A percentile compares a stretch with the other conserved stretches of the same genome.
These are phyloP conservation scores for Pascua sp. DNA, from an alignment of 1,284 basidiomycete genomes.

Conservation along the genomic window DNA sequence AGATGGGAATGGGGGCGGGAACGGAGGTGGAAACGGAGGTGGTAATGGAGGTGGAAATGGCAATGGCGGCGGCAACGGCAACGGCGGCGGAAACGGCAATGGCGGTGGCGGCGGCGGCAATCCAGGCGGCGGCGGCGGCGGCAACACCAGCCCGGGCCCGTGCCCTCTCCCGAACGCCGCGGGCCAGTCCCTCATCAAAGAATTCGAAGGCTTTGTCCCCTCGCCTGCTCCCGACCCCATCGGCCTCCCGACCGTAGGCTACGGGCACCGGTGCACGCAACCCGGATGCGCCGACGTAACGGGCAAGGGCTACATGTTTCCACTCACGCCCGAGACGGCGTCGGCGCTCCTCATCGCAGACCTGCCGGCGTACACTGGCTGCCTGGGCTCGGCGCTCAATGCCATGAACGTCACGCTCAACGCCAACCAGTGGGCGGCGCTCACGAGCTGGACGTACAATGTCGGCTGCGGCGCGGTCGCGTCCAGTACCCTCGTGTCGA, in stretches of 20 bases:
- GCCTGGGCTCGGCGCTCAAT: slow-evolving; percentile 5
- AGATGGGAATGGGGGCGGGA: too few relatives aligned
- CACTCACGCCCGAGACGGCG: slow-evolving; percentile 4
- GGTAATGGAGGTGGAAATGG: too few relatives aligned
- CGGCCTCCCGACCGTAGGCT: slow-evolving; percentile 14
- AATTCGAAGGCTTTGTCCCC: slow-evolving; percentile 9
- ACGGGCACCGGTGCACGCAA: slow-evolving; percentile 11
- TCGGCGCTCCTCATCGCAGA: slow-evolving; percentile 6
- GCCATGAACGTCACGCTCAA: slow-evolving; percentile 6
- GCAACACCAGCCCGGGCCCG: neutral
- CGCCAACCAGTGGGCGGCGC: slow-evolving; percentile 15
- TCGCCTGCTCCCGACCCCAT: slow-evolving; percentile 4
- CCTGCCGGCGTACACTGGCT: slow-evolving; percentile 7
- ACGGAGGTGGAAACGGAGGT: too few relatives aligned
- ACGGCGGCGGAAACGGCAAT: too few relatives aligned
- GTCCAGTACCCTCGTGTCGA: neutral
- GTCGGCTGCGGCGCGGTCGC: slow-evolving; percentile 5
- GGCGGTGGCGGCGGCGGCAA: too few relatives aligned
- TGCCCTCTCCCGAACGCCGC: slow-evolving; percentile 6
- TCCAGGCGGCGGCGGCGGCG: too few relatives aligned
- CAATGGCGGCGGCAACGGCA: too few relatives aligned
- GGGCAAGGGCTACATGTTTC: neutral
- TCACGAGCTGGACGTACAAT: slow-evolving; percentile 9
- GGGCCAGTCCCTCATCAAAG: slow-evolving; percentile 7
- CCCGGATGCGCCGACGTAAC: slow-evolving; percentile 1